Evolutionary conservation across 2,329 filamentous ascomycete genomes (phyloP).

Genomic region (Colletotrichum viniferum): DNA sequence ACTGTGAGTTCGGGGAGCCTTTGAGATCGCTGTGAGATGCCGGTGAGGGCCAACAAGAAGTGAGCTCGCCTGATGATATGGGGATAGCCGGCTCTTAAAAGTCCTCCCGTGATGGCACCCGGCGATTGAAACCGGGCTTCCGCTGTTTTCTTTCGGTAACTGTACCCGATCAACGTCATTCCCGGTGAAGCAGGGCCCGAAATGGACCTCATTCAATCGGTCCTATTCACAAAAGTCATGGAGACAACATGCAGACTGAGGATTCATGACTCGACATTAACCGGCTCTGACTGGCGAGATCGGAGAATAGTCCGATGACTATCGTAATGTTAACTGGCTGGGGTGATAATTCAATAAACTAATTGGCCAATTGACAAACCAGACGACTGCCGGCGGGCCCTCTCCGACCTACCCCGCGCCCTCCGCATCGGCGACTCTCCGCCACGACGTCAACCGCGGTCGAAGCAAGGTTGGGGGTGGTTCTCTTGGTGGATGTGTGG

Average conservation of each 20-base stretch:
- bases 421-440: slow-evolving; percentile 9
- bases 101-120: not conserved
- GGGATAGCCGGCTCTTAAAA: not conserved
- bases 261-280: slow-evolving; percentile 4
- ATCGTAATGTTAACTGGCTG: not conserved
- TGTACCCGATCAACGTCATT: not conserved
- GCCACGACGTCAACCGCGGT: not conserved
- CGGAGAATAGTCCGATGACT: not conserved
- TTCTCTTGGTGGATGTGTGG: not conserved
- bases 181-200: not conserved
- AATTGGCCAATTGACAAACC: not conserved
- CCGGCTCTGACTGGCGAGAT: not conserved
- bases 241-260: not conserved
- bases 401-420: slow-evolving; percentile 1
- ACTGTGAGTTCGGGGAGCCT: not conserved
- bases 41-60: not conserved
- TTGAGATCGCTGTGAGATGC: not conserved
- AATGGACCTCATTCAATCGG: not conserved
- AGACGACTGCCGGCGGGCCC: not conserved
- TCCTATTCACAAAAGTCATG: not conserved
- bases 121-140: not conserved
- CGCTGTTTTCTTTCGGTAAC: not conserved
- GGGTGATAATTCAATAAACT: not conserved
- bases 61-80: fast-evolving
- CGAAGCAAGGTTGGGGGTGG: not conserved